A percentile compares a stretch with the other conserved stretches of the same genome.
phyloP scores from a whole-genome alignment of 495 filamentous ascomycete species.

The Ascobolus immersus region DNA sequence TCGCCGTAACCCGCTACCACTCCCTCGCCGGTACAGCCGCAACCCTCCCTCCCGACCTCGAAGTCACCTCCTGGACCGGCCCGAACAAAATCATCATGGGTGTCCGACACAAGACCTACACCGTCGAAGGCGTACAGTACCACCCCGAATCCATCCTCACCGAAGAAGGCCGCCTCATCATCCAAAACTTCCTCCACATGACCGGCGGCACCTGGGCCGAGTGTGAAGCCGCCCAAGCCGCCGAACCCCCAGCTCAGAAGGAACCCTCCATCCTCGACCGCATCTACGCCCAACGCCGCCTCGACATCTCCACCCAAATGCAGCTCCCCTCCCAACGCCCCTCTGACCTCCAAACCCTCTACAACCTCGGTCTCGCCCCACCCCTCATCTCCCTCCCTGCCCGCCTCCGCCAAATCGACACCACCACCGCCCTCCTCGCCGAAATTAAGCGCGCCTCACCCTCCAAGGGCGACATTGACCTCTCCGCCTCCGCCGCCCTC shows the following conservation, averaged over 20 bases:
- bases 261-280: slow-evolving; percentile 42
- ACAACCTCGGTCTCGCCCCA: slow-evolving; percentile 57
- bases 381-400: slow-evolving; percentile 62
- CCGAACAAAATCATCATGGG: slow-evolving; percentile 90
- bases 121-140: slow-evolving; percentile 87
- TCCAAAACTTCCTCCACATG: slow-evolving; percentile 73
- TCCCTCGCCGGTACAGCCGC: slow-evolving; percentile 82
- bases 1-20: slow-evolving; percentile 86
- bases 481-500: slow-evolving; percentile 59
- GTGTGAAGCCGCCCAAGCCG: slow-evolving; percentile 25
- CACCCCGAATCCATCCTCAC: slow-evolving; percentile 95
- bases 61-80: slow-evolving; percentile 75
- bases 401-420: slow-evolving; percentile 47
- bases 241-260: slow-evolving; percentile 10
- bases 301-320: slow-evolving; percentile 60
- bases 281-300: slow-evolving; percentile 68
- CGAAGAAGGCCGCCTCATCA: slow-evolving; percentile 61
- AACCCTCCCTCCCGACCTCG: slow-evolving; percentile 62
- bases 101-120: slow-evolving; percentile 68
- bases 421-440: slow-evolving; percentile 38
- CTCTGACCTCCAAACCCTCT: slow-evolving; percentile 63
- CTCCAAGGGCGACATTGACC: slow-evolving; percentile 82
- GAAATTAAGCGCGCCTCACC: slow-evolving; percentile 94
- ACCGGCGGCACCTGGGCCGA: slow-evolving; percentile 75
- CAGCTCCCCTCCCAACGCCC: slow-evolving; percentile 60